These are phyloP conservation scores for Exophiala calicioides DNA, from an alignment of 2,329 filamentous ascomycete genomes.

Conservation along the genomic window DNA sequence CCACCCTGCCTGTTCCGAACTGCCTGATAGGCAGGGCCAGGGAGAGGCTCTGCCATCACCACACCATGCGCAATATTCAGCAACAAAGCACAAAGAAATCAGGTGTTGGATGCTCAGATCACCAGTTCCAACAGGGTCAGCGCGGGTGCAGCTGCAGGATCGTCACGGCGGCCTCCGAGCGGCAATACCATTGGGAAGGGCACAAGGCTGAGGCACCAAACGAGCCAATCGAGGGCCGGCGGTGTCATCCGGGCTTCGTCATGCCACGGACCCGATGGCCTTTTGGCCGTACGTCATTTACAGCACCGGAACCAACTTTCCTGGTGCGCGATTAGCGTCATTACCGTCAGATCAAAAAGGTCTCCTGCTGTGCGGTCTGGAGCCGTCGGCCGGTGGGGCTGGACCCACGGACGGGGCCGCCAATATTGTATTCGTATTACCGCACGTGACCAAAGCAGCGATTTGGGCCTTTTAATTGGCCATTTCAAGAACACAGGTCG, in stretches of 20 bases:
- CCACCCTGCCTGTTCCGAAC: not conserved
- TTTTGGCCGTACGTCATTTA: slow-evolving; percentile 15
- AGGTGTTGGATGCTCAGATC: slow-evolving; percentile 19
- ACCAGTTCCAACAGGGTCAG: slow-evolving; percentile 8
- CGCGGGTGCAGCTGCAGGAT: not conserved
- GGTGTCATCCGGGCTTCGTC: slow-evolving; percentile 1
- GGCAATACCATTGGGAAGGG: too few relatives aligned
- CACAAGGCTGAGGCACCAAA: slow-evolving; percentile 3
- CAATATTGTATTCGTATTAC: slow-evolving; percentile 13
- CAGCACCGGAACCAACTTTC: not conserved
- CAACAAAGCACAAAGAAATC: slow-evolving; percentile 1
- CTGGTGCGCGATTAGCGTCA: slow-evolving; percentile 5
- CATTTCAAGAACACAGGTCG: not conserved
- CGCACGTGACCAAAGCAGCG: slow-evolving; percentile 7
- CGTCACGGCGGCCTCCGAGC: slow-evolving; percentile 16
- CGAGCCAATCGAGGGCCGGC: slow-evolving; percentile 5
- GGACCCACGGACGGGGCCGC: not conserved
- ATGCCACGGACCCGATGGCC: slow-evolving; percentile 13
- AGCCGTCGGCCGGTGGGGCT: slow-evolving; percentile 8
- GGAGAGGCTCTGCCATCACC: slow-evolving; percentile 8
- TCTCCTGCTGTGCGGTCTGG: slow-evolving; percentile 25
- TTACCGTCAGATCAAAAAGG: slow-evolving; percentile 17
- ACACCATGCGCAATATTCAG: slow-evolving; percentile 12
- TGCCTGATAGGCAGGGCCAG: not conserved
- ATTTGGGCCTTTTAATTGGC: slow-evolving; percentile 1